Evolutionary conservation across 73 alveolate genomes (phyloP).

Genomic region (Paramecium sonneborni): DNA sequence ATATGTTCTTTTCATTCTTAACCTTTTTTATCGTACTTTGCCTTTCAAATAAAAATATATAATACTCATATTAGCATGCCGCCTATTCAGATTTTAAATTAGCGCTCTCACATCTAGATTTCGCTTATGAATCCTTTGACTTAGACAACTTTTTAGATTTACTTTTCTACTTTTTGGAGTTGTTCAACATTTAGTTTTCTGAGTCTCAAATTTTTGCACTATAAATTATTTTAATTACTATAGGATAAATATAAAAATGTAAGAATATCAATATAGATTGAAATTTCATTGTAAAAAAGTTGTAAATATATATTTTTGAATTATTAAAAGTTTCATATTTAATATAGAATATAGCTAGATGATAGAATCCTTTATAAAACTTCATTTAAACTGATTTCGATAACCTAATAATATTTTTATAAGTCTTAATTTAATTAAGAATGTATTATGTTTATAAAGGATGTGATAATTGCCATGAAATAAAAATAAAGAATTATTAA

Average conservation of each 20-base stretch:
- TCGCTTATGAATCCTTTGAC: neutral
- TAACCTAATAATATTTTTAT: neutral
- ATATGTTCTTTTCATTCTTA: neutral
- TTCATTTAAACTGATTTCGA: neutral
- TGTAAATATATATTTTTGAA: neutral
- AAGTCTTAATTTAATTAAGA: neutral
- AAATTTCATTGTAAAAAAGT: neutral
- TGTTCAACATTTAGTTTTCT: neutral
- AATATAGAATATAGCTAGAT: neutral
- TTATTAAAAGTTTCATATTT: neutral
- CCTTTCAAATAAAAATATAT: neutral
- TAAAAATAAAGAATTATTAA: neutral
- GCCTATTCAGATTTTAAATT: conserved; percentile 37
- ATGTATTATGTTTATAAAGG: conserved; percentile 30
- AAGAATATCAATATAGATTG: neutral
- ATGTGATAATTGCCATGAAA: conserved; percentile 29
- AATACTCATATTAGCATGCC: conserved; percentile 13
- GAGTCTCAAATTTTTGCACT: neutral
- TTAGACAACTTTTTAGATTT: neutral
- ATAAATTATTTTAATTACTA: neutral
- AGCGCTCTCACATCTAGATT: neutral
- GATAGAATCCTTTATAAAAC: neutral
- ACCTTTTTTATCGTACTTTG: neutral
- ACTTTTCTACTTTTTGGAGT: neutral
- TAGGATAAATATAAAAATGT: neutral